Base-by-base conservation (phyloP, 192 early-diverging fungal genomes). In the Helicostylum pulchrum region DNA sequence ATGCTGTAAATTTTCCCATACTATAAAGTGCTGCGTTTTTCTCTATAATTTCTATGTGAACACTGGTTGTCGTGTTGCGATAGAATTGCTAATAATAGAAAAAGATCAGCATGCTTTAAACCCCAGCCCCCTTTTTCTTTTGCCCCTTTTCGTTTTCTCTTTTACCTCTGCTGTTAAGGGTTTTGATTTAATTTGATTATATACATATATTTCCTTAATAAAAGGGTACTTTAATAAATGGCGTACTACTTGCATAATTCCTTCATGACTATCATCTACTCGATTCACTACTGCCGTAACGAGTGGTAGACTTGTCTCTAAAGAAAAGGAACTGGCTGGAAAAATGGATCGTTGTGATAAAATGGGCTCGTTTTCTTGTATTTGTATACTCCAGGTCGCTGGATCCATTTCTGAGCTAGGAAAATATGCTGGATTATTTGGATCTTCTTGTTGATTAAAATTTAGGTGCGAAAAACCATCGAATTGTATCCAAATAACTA, bases 161-260 rank as follows among this genome's bases (percentile, higher is more conserved):
- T 34, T 65, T 67, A 67, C 66, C 23, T 67, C 19, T n/a, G 50
- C 34, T 36, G 42, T 51, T 6, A 74, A 46, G 32, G 66, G 55
- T 43, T 30, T 31, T 42, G 62, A 30, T 54, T 58, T n/a, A 61
- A 77, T 77, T 43, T 78, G 77, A 61, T 82, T 84, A 75, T 79
- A 84, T 43, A 84, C 61, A 12, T 76, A 68, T 45, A 84, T 84
- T 43, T 84, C 77, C 34, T 82, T 82, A 50, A 84, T 76, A 63
- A 72, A 84, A 1, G 83, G 83, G 68, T 84, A 84, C 26, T 75
- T 79, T 9, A 62, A 65, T 15, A 84, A 36, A 44, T 77, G 80
- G 21, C 66, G 66, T 15, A 84, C 75, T 2, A 77, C 63, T 15
- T 71, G 17, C 31, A 78, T 59, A 14, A 84, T 58, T 11, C 70